Conservation (phyloP, 202 grass and related monocot genomes). For the Alloteropsis angusta region DNA sequence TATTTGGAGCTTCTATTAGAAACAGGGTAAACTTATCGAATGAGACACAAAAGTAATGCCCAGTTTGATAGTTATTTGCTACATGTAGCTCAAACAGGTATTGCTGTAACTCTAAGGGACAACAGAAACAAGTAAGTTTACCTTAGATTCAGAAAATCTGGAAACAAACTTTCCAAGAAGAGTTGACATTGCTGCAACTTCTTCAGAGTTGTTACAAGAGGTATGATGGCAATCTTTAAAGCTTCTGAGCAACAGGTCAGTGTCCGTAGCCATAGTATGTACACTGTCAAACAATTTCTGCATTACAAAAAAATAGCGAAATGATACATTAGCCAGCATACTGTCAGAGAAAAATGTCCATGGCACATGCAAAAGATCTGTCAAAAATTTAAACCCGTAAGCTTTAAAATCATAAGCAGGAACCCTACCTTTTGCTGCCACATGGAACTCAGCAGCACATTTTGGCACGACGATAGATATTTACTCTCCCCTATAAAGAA, state of each 20-base stretch:
- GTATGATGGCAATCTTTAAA: conserved; percentile 55
- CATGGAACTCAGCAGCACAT: conserved; percentile 42
- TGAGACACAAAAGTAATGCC: not conserved
- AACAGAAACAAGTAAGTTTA: conserved; percentile 26
- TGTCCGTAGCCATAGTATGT: conserved; percentile 53
- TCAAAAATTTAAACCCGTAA: not conserved
- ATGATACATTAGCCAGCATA: too few relatives aligned
- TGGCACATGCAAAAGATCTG: not conserved
- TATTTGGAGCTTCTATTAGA: conserved; percentile 9
- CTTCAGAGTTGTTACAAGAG: conserved; percentile 41
- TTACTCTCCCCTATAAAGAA: conserved; percentile 31
- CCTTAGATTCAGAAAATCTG: conserved; percentile 76
- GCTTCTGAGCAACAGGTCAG: conserved; percentile 55
- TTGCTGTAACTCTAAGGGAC: not conserved
- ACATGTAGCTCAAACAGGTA: not conserved
- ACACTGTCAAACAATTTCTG: conserved; percentile 71
- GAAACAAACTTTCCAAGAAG: conserved; percentile 50
- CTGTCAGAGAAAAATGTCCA: conserved; percentile 21
- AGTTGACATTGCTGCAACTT: conserved; percentile 38
- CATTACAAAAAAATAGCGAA: not conserved
- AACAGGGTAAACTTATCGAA: not conserved
- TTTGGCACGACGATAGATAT: conserved; percentile 42
- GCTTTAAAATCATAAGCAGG: not conserved
- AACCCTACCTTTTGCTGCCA: conserved; percentile 62
- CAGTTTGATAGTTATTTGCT: not conserved